Evolutionary conservation across 441 rosid species (phyloP).

Genomic region (Populus hybrid): DNA sequence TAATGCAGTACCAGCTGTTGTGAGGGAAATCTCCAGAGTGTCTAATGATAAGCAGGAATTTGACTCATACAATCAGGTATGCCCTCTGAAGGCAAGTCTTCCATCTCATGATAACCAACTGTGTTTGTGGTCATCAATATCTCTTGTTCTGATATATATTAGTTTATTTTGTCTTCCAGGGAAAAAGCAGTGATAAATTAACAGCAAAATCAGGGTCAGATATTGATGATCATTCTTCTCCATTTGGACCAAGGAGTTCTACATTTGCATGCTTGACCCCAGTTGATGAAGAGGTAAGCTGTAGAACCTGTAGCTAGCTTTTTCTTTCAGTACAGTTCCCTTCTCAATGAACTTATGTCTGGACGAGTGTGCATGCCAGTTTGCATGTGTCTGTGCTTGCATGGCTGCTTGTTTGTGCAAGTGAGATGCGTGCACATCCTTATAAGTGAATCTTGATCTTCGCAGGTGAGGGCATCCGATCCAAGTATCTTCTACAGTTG

Average conservation of each 20-base stretch:
- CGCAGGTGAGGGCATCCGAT: slow-evolving; percentile 59
- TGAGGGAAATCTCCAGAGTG: slow-evolving; percentile 60
- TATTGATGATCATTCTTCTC: slow-evolving; percentile 55
- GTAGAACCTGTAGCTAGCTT: slow-evolving; percentile 15
- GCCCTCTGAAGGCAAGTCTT: slow-evolving; percentile 46
- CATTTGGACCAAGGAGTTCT: slow-evolving; percentile 37
- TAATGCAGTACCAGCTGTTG: slow-evolving; percentile 55
- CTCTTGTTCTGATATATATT: slow-evolving; percentile 2
- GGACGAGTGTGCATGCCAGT: neutral
- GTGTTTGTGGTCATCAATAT: slow-evolving; percentile 3
- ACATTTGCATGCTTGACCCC: slow-evolving; percentile 44
- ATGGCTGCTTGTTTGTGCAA: neutral
- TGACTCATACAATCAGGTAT: slow-evolving; percentile 46
- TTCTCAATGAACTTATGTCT: neutral
- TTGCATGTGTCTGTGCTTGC: neutral
- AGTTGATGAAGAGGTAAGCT: slow-evolving; percentile 67
- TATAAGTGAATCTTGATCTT: slow-evolving; percentile 17
- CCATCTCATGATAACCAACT: neutral
- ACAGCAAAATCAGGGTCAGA: slow-evolving; percentile 67
- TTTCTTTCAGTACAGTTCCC: neutral
- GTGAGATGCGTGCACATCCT: neutral
- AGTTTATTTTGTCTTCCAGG: slow-evolving; percentile 34
- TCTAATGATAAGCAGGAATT: slow-evolving; percentile 43
- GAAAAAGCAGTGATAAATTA: slow-evolving; percentile 44
- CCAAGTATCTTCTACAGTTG: slow-evolving; percentile 70